Evolutionary conservation across 2,329 filamentous ascomycete genomes (phyloP), one percentile per base, ranked within the genome.

Genomic region (Colletotrichum higginsianum): DNA sequence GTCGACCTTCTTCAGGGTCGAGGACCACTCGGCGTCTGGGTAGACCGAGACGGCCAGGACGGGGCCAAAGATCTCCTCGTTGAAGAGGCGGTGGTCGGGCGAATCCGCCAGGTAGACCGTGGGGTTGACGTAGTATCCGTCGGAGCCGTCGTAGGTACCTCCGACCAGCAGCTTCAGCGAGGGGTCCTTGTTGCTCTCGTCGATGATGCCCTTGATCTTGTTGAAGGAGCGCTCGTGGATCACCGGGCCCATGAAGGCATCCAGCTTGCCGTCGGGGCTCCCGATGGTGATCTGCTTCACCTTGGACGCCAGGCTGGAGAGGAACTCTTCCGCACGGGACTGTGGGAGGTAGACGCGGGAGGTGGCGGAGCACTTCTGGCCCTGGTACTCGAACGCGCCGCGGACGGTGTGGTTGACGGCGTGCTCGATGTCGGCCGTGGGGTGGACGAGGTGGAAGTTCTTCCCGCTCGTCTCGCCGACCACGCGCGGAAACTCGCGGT

Each of bases 381-480:
- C 94, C 81, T 96, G 94, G 86, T 91, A 97, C 82, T 97, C 94
- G 78, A 97, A 97, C 3, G 94, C 94, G 58, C 93, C 94, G 67
- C 94, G 93, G 42, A 97, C 89, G 5, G 94, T 96, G 81, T 97
- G 93, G 75, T 93, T 87, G 46, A 89, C 94, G 13, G 94, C 94
- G 78, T 96, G 96, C 73, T 90, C 85, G 61, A 96, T 83, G 76
- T 97, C 93, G 47, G 94, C 94, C 3, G 90, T 91, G 56, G 87
- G 85, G 85, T 97, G 94, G 42, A 97, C 83, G 64, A 97, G 83
- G 82, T 97, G 94, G 87, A 95, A 97, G 87, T 97, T 97, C 90
- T 97, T 97, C 80, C 94, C 94, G 72, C 94, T 94, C 26, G 94
- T 97, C 87, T 97, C 94, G 72, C 94, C 94, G 4, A 97, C 94